A percentile compares a stretch with the other conserved stretches of the same genome.
These are phyloP conservation scores for Erysiphe pulchra DNA, from an alignment of 2,329 filamentous ascomycete species.

Conservation along the genomic window DNA sequence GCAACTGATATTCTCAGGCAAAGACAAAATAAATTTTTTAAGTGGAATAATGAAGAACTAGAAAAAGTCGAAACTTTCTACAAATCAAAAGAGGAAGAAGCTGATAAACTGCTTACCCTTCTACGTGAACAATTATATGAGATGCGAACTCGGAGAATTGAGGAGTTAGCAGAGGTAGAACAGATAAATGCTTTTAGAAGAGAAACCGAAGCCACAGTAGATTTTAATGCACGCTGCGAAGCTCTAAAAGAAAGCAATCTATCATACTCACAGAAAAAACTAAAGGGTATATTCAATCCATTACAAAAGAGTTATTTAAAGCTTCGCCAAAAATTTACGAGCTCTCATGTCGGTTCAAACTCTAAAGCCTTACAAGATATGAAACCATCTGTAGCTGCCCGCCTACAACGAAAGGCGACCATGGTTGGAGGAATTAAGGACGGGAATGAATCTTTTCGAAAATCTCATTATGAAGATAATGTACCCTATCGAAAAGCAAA, in stretches of 20 bases:
- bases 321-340: conserved; percentile 22
- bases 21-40: conserved; percentile 62
- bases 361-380: conserved; percentile 31
- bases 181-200: conserved; percentile 5
- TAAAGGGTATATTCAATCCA: conserved; percentile 23
- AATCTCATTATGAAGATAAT: conserved; percentile 23
- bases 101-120: conserved; percentile 40
- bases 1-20: conserved; percentile 39
- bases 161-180: conserved; percentile 27
- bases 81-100: conserved; percentile 64
- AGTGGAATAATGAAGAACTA: conserved; percentile 60
- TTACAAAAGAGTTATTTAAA: conserved; percentile 13
- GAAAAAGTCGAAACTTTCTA: conserved; percentile 89
- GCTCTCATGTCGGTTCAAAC: conserved; percentile 27
- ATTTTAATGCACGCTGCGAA: conserved; percentile 4
- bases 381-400: conserved; percentile 14
- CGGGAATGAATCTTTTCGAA: conserved; percentile 23
- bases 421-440: conserved; percentile 6
- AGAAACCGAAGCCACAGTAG: neutral
- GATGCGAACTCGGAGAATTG: conserved; percentile 63
- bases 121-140: conserved; percentile 72
- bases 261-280: conserved; percentile 7
- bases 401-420: conserved; percentile 17
- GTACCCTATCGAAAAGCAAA: conserved; percentile 76
- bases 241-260: conserved; percentile 4